These are phyloP conservation scores for Microsporum ferrugineum DNA, from an alignment of 2,329 filamentous ascomycete species.

Conservation along the genomic window DNA sequence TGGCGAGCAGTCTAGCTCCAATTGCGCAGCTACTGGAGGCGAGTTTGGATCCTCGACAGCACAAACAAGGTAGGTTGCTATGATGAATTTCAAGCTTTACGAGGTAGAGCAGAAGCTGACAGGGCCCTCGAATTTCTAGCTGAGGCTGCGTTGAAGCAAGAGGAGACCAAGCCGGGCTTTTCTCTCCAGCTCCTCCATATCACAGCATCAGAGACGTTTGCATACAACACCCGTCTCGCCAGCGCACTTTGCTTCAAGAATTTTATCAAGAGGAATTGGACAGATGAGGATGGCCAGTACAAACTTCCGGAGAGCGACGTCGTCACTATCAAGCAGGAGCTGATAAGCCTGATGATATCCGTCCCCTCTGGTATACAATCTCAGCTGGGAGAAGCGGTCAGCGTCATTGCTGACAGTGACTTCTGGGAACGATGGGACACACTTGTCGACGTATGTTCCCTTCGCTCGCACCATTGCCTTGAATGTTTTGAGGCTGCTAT, in stretches of 20 bases:
- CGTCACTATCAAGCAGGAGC: conserved; percentile 78
- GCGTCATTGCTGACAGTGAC: conserved; percentile 93
- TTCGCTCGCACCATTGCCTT: background rate
- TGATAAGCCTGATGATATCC: conserved; percentile 92
- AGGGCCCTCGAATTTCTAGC: conserved; percentile 42
- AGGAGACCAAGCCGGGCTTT: conserved; percentile 76
- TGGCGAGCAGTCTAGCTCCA: conserved; percentile 50
- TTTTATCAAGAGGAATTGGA: conserved; percentile 89
- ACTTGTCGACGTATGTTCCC: conserved; percentile 60
- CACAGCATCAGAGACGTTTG: conserved; percentile 62
- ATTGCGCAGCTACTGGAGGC: conserved; percentile 79
- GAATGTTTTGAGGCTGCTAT: background rate
- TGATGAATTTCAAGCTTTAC: background rate
- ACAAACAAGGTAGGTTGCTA: conserved; percentile 64
- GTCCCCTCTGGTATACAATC: conserved; percentile 79
- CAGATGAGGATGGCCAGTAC: conserved; percentile 90
- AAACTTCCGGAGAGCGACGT: conserved; percentile 77
- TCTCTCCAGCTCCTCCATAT: conserved; percentile 82
- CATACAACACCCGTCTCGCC: conserved; percentile 69
- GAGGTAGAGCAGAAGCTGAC: conserved; percentile 1
- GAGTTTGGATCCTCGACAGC: conserved; percentile 75
- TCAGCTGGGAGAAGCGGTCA: conserved; percentile 92
- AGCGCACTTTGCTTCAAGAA: conserved; percentile 97
- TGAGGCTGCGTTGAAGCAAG: conserved; percentile 64
- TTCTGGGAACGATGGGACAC: conserved; percentile 96